Base-by-base conservation (phyloP, 2,329 filamentous ascomycete genomes). In the Colletotrichum sp. region DNA sequence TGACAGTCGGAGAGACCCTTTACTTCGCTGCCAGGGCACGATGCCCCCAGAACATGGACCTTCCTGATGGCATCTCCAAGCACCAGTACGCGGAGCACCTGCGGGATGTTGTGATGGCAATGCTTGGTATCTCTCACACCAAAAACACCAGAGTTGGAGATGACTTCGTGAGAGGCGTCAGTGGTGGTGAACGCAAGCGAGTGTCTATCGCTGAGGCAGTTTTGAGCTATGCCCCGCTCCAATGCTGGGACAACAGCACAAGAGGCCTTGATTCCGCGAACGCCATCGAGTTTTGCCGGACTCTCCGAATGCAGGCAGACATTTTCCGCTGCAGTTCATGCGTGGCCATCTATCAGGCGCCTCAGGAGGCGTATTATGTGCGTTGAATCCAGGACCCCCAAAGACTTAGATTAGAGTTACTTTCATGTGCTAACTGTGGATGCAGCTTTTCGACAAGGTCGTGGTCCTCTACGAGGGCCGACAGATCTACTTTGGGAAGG, bases 401-500 rank as follows among this genome's bases (percentile, higher is more conserved):
- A 52, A 21, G n/a, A 6, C 6, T 2, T 21, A 8, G 0, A n/a
- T n/a, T 3, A 43, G 38, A 6, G 9, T 43, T 6, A 6, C 0
- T 48, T 48, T 24, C 9, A 15, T 32, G 5, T 38, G 48, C 72
- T 76, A 30, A 76, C 8, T 48, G 15, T 28, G 21, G 18, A 30
- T 8, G 0, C 30, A 79, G 78, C 81, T 92, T 3, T 94, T 94
- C 78, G 92, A 94, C 83, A 94, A 94, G 80, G 92, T 92, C 1
- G 84, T 93, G 3, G 86, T 94, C 0, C 87, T 94, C 3, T 93
- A 94, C 80, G 90, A 93, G 78, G 93, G 93, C 6, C 90, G 90
- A 71, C 92, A 93, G 78, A 91, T 93, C 71, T 95, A 90, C 84
- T 95, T 92, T 69, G 93, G 94, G 8, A 87, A 86, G 3, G 88